These are phyloP conservation scores for Evernia prunastri DNA, from an alignment of 495 filamentous ascomycete species.

Conservation along the genomic window DNA sequence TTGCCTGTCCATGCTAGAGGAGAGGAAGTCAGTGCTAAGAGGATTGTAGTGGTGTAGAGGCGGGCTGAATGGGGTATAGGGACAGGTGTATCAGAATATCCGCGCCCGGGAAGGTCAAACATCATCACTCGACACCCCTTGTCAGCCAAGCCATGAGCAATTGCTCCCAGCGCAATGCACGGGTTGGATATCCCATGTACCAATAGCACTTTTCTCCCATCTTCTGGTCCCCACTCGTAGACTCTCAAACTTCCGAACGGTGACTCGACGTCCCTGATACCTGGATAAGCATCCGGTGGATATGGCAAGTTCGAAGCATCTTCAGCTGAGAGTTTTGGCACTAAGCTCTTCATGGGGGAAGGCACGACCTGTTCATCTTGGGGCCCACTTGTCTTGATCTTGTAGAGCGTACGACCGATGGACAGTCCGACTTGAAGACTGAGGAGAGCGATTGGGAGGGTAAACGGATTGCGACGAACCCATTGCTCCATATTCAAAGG, in stretches of 20 bases:
- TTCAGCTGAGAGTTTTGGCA: conserved; percentile 41
- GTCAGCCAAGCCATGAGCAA: conserved; percentile 57
- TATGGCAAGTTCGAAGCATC: conserved; percentile 55
- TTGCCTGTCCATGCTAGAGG: conserved; percentile 59
- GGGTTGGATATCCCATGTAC: conserved; percentile 86
- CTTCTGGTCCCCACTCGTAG: conserved; percentile 85
- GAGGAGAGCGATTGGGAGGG: conserved; percentile 1
- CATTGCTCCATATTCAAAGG: conserved; percentile 7
- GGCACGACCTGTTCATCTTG: conserved; percentile 24
- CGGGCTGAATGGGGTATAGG: conserved; percentile 63
- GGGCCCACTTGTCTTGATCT: conserved; percentile 9
- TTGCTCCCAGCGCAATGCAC: conserved; percentile 56
- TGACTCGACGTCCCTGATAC: conserved; percentile 62
- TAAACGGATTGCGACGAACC: conserved; percentile 2
- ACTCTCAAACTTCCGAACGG: conserved; percentile 76
- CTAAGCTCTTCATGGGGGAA: conserved; percentile 43
- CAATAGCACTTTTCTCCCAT: conserved; percentile 71
- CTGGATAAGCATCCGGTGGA: conserved; percentile 68
- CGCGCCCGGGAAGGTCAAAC: conserved; percentile 68
- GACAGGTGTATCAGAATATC: conserved; percentile 64
- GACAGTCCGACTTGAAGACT: conserved; percentile 5
- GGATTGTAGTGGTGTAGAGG: conserved; percentile 69
- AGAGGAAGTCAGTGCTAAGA: conserved; percentile 65
- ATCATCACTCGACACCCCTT: conserved; percentile 78
- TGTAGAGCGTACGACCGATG: conserved; percentile 7